Evolutionary conservation across 768 basidiomycete genomes (phyloP).

Genomic region (button mushroom (Agaricus bisporus)): DNA sequence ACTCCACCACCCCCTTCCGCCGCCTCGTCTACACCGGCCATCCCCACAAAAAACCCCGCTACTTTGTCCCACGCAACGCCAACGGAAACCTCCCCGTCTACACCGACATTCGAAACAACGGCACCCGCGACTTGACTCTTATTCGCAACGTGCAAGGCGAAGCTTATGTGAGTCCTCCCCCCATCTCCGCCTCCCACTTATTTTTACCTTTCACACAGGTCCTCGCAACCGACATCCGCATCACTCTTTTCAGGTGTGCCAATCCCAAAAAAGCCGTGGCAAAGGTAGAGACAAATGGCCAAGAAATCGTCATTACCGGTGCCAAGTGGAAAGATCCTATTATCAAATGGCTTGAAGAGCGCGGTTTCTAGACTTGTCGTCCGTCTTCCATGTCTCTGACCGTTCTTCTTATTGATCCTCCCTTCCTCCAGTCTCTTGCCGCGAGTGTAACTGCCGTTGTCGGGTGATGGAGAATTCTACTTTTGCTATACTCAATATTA

Average conservation of each 20-base stretch:
- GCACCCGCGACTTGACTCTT: slow-evolving; percentile 49
- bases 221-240: slow-evolving; percentile 50
- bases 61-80: slow-evolving; percentile 62
- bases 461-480: no score
- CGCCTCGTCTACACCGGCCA: not conserved
- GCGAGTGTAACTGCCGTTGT: no score
- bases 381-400: not conserved
- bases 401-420: not conserved
- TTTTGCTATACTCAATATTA: no score
- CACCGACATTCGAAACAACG: slow-evolving; percentile 63
- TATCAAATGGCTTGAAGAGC: slow-evolving; percentile 52
- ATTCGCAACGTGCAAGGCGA: slow-evolving; percentile 69
- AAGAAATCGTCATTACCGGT: slow-evolving; percentile 54
- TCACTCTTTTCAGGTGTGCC: slow-evolving; percentile 39
- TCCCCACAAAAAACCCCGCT: slow-evolving; percentile 24
- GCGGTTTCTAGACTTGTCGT: slow-evolving; percentile 47
- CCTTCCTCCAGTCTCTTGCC: not conserved
- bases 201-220: slow-evolving; percentile 29
- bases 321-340: slow-evolving; percentile 60
- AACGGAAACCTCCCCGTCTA: slow-evolving; percentile 70
- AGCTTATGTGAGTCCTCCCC: slow-evolving; percentile 39
- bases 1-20: not conserved
- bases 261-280: slow-evolving; percentile 42
- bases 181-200: slow-evolving; percentile 7
- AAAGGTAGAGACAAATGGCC: slow-evolving; percentile 41